Evolutionary conservation across 202 grass and related monocot species (phyloP), one percentile per base, ranked within the genome.

Genomic region (Alloteropsis angusta): DNA sequence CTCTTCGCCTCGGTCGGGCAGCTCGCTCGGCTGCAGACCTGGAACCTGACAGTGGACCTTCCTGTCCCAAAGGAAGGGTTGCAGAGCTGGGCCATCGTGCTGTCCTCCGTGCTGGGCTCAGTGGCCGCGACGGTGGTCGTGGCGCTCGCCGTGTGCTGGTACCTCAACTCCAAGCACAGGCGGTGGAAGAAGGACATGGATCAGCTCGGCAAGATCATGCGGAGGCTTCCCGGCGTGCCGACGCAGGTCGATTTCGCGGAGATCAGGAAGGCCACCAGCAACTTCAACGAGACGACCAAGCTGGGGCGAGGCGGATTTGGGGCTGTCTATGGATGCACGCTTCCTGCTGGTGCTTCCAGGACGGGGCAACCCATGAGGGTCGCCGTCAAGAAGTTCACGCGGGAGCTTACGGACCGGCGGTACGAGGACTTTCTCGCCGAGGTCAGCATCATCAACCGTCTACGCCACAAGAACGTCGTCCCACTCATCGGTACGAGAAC

Each of bases 381-480:
- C 0, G 79, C 79, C 0, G 45, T 82, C 21, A 82, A 82, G 68
- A 82, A 62, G 35, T 82, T 82, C 58, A 82, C 56, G 0, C 57
- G 44, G 2, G 57, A 54, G 8, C 17, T 52, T 7, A 21, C 53
- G 21, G 38, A 54, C 3, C 1, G 3, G 5, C 22, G 79, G 58
- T 82, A 82, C 22, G 10, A 73, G 1, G 79, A 82, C 16, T 82
- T 82, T 46, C 21, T 82, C 3, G 46, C 68, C 0, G 80, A 82
- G 11, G 57, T 82, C 3, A 72, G 68, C 79, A 52, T 82, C 68
- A 82, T 82, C 43, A 82, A 82, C 68, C 19, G 80, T 10, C 35
- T 82, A 0, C 68, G 80, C 6, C 68, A 74, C 58, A 62, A 63
- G 11, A 82, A 82, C 4, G 47, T 82, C 12, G 80, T 74, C 22